Conservation (phyloP, 208 protist genomes). For the Leishmania arabica region DNA sequence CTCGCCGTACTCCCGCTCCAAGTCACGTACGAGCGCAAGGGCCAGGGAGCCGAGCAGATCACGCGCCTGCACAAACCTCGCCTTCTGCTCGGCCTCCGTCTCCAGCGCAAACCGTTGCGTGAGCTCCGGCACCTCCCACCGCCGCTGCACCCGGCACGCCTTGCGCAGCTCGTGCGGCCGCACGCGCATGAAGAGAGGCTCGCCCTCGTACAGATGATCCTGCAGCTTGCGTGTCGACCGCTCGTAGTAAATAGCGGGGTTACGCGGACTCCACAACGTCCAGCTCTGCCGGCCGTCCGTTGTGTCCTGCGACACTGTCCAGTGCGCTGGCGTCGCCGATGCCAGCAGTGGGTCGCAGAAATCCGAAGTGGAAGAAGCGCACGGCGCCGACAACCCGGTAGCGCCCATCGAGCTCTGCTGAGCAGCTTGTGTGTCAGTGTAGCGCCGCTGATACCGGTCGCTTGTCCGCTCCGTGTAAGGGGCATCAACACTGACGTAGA, state of each 20-base stretch:
- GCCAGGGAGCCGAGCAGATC: slow-evolving; percentile 38
- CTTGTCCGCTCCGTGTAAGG: slow-evolving; percentile 42
- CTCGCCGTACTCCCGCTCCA: slow-evolving; percentile 74
- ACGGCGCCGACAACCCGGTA: not conserved
- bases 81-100: slow-evolving; percentile 37
- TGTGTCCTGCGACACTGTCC: slow-evolving; percentile 65
- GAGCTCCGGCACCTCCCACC: slow-evolving; percentile 79
- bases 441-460: slow-evolving; percentile 46
- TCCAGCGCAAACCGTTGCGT: slow-evolving; percentile 60
- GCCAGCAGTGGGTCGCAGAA: slow-evolving; percentile 49
- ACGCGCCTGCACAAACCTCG: slow-evolving; percentile 52
- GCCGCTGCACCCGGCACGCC: slow-evolving; percentile 49
- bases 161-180: slow-evolving; percentile 34
- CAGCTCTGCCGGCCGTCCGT: slow-evolving; percentile 65
- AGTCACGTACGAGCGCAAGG: slow-evolving; percentile 43
- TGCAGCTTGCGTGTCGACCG: slow-evolving; percentile 81
- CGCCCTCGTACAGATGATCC: slow-evolving; percentile 87
- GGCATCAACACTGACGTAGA: slow-evolving; percentile 81
- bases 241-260: slow-evolving; percentile 82
- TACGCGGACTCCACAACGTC: slow-evolving; percentile 83
- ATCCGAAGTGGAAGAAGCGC: not conserved
- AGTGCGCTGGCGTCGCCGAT: slow-evolving; percentile 68
- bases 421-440: not conserved
- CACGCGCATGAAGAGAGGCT: slow-evolving; percentile 86
- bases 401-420: not conserved